These are phyloP conservation scores for Dictyostelium firmibasis DNA, from an alignment of 78 protist species.

Conservation along the genomic window DNA sequence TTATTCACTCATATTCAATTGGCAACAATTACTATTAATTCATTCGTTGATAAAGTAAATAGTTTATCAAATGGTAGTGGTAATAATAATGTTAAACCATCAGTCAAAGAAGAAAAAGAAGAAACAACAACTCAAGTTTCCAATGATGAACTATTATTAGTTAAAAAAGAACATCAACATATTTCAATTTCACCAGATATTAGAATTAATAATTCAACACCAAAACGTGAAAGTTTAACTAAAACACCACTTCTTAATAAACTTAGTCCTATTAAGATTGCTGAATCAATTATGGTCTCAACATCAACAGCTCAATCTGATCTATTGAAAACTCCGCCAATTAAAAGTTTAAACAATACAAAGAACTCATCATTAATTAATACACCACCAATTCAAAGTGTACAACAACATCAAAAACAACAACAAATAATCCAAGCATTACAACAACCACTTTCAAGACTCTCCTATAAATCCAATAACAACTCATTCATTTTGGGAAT, in stretches of 20 bases:
- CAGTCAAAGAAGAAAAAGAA: neutral
- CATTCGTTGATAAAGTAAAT: conserved; percentile 20
- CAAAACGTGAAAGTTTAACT: neutral
- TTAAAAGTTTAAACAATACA: neutral
- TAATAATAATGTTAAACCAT: neutral
- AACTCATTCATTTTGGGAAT: conserved; percentile 45
- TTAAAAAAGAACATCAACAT: neutral
- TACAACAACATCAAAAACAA: neutral
- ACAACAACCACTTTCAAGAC: neutral
- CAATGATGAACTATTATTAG: neutral
- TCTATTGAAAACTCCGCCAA: neutral
- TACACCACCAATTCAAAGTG: neutral
- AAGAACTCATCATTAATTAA: neutral
- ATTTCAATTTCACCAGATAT: neutral
- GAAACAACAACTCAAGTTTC: neutral
- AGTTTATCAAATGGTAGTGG: neutral
- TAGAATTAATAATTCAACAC: neutral
- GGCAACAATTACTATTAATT: conserved; percentile 10
- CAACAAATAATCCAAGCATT: neutral
- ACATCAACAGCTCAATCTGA: neutral
- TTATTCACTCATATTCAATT: conserved; percentile 48
- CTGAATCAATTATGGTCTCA: neutral
- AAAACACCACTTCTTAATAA: neutral
- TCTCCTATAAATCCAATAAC: neutral
- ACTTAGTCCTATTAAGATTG: neutral